These are phyloP conservation scores for Ottelia alismoides DNA, from an alignment of 106 monocot species.

Conservation along the genomic window DNA sequence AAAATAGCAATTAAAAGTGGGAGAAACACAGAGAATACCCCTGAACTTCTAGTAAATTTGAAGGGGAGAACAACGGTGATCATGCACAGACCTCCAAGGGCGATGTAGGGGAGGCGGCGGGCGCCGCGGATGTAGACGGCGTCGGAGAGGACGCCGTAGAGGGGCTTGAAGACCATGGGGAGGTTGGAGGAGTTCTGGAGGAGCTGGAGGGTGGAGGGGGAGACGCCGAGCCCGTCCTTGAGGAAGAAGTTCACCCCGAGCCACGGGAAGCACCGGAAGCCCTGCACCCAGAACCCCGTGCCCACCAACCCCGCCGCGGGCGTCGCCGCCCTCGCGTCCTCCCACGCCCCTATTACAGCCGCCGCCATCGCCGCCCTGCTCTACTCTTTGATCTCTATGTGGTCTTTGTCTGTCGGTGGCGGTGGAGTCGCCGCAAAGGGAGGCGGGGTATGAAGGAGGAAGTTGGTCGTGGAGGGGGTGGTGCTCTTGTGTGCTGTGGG, in stretches of 20 bases:
- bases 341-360: too few species aligned
- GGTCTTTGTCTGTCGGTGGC: too few species aligned
- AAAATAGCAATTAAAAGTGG: too few species aligned
- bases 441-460: too few species aligned
- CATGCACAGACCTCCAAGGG: slow-evolving; percentile 76
- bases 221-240: slow-evolving; percentile 42
- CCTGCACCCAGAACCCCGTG: slow-evolving; percentile 61
- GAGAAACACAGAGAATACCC: too few species aligned
- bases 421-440: too few species aligned
- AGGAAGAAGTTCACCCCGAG: slow-evolving; percentile 55
- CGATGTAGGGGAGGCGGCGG: slow-evolving; percentile 69
- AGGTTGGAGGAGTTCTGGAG: slow-evolving; percentile 53
- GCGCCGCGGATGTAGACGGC: slow-evolving; percentile 33
- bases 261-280: slow-evolving; percentile 73
- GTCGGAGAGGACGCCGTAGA: slow-evolving; percentile 69
- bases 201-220: slow-evolving; percentile 50
- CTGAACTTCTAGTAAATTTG: too few species aligned
- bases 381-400: too few species aligned
- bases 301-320: slow-evolving; percentile 26
- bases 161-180: slow-evolving; percentile 68
- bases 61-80: too few species aligned
- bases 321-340: neutral
- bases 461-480: too few species aligned
- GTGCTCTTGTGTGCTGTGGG: too few species aligned
- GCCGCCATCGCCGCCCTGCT: too few species aligned